Base-by-base conservation (phyloP, 192 early-diverging fungal species). In the Obelidium mucronatum region DNA sequence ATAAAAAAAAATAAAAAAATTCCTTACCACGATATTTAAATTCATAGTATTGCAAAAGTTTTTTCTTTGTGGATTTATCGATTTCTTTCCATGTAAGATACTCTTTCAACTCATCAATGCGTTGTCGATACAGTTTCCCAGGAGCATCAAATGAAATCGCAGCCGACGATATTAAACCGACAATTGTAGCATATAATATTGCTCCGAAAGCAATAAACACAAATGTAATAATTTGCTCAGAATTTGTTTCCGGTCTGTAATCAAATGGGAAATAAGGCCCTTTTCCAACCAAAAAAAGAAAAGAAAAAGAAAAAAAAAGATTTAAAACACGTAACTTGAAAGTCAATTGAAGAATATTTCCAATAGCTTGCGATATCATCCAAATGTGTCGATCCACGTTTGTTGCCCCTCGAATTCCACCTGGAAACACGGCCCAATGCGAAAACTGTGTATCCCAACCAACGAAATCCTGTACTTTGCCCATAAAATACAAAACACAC, bases 31-130 rank as follows among this genome's bases (percentile, higher is more conserved):
- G 8, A 60, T 60, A 60, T 24, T 60, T 60, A 24, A 60, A 26
- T 26, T 78, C 75, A 52, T 63, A 80, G 60, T 81, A 80, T 5
- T 76, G 34, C 1, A 67, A 30, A 51, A 80, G 48, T 54, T 80
- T 80, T 26, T 75, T 36, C n/a, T 61, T n/a, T 31, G 64, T 62
- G 2, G 11, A 31, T 2, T n/a, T 1, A 26, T 44, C 40, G 13
- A 80, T 63, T n/a, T 65, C 28, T 54, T 80, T 80, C 67, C 65
- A 68, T 17, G 11, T 2, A 74, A 80, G 28, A 37, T 80, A 80
- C 6, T 80, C 79, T 40, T 36, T 53, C 1, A 80, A 48, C 40
- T 80, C 79, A 40, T 80, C 79, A 15, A 80, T 75, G 33, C 81
- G 81, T 66, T 78, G 76, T 4, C 61, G 34, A 58, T 58, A 58